These are phyloP conservation scores for Skeletonema marinoi DNA, from an alignment of 108 stramenopile genomes.

Conservation along the genomic window DNA sequence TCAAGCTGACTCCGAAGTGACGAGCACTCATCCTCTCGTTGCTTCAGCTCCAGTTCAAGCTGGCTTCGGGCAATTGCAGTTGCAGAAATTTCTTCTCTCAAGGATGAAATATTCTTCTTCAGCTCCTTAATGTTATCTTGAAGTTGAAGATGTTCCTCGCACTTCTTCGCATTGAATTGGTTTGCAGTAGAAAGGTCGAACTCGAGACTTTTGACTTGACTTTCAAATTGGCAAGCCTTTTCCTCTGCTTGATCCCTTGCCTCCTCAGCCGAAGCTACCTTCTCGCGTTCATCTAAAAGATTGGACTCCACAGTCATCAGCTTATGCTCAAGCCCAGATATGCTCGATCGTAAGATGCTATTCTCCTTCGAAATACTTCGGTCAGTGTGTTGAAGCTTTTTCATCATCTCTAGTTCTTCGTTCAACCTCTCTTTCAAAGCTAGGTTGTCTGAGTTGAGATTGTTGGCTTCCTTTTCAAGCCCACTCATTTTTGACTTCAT, in stretches of 20 bases:
- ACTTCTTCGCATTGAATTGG: not conserved
- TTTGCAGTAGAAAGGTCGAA: slow-evolving; percentile 4
- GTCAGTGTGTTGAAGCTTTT: slow-evolving; percentile 8
- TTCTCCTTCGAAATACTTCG: slow-evolving; percentile 22
- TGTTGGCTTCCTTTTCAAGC: slow-evolving; percentile 4
- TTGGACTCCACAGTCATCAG: slow-evolving; percentile 8
- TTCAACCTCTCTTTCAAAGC: slow-evolving; percentile 25
- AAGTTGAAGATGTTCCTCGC: slow-evolving; percentile 14
- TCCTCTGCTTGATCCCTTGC: slow-evolving; percentile 25
- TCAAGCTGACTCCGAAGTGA: slow-evolving; percentile 18
- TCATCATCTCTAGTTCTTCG: not conserved
- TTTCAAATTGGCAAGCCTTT: slow-evolving; percentile 22
- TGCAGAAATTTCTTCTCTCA: slow-evolving; percentile 35
- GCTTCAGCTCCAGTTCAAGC: slow-evolving; percentile 26
- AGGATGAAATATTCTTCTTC: slow-evolving; percentile 23
- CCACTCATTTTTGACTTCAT: slow-evolving; percentile 10
- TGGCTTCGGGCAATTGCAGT: slow-evolving; percentile 28
- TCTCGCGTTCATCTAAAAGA: slow-evolving; percentile 5
- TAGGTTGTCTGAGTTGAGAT: slow-evolving; percentile 5
- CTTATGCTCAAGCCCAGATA: slow-evolving; percentile 21
- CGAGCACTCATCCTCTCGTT: slow-evolving; percentile 16
- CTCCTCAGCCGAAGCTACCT: not conserved
- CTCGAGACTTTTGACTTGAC: slow-evolving; percentile 14
- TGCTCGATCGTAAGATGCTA: slow-evolving; percentile 18
- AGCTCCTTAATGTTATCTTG: slow-evolving; percentile 12